Base-by-base conservation (phyloP, 805 yeast genomes). In the Priceomyces medius region DNA sequence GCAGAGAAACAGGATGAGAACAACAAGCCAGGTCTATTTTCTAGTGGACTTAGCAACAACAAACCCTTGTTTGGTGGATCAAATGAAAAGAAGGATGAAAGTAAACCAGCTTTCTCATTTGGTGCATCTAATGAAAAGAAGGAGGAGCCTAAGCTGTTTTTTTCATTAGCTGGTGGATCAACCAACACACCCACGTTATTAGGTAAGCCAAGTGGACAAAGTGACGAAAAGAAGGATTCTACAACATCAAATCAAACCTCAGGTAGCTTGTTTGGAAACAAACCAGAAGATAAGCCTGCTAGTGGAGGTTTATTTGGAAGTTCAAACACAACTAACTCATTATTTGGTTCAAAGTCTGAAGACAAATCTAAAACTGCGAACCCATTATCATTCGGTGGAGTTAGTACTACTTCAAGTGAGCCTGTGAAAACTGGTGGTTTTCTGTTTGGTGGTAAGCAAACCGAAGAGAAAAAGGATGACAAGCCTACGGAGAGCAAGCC, bases 41-140 rank as follows among this genome's bases (percentile, higher is more conserved):
- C 28, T 8, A n/a, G 20, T 21, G 29, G 29, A 7, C 8, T 12
- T 12, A 36, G 21, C 12, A 27, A 36, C 32, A 20, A 13, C 18
- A 27, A 27, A 18, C 32, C 32, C 3, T n/a, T 24, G 19, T 35
- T 45, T 13, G 58, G 48, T 16, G 49, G 59, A 10, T 44, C 63
- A 27, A 33, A 43, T 29, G 35, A 32, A 23, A 38, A 37, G 21
- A 37, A 26, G 14, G 36, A 28, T 20, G 37, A 38, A 16, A 28
- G 45, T 9, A 47, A 53, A 18, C 56, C 59, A 12, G 49, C 52
- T 21, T 35, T 59, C 34, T 40, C 54, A 5, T 51, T 51, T 39
- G 53, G 49, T 4, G 9, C 35, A 24, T 23, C 39, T 7, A 23
- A 34, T 3, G 41, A 35, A 14, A 20, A 36, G 18, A 31, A 29